These are phyloP conservation scores for Westerdykella aurantiaca DNA, from an alignment of 2,329 filamentous ascomycete species.

Conservation along the genomic window DNA sequence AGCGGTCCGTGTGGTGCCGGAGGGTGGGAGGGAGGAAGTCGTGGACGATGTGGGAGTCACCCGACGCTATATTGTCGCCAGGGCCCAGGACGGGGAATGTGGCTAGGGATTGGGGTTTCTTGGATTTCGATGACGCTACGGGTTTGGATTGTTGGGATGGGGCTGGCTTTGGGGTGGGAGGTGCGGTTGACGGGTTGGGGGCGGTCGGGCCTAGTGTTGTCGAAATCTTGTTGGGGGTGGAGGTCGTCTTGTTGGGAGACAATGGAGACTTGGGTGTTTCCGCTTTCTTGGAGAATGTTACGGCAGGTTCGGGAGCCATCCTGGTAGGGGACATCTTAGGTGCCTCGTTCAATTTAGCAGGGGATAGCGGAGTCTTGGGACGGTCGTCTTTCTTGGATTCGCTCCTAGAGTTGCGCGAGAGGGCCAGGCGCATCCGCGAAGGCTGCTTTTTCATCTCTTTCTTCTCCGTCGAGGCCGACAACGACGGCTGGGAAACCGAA, in stretches of 20 bases:
- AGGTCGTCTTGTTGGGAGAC: neutral
- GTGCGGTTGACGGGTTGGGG: neutral
- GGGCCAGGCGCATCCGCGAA: slow-evolving; percentile 22
- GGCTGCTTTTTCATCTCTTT: slow-evolving; percentile 18
- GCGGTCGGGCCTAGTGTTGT: neutral
- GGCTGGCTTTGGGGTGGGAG: neutral
- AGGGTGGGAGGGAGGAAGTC: slow-evolving; percentile 55
- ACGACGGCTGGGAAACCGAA: slow-evolving; percentile 20
- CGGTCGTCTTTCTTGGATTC: slow-evolving; percentile 15
- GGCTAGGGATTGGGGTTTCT: slow-evolving; percentile 37
- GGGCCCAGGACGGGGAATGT: slow-evolving; percentile 40
- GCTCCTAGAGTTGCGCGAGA: slow-evolving; percentile 21
- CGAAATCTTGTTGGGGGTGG: neutral
- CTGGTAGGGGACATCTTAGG: neutral
- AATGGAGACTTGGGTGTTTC: neutral
- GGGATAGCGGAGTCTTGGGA: slow-evolving; percentile 8
- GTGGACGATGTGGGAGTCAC: slow-evolving; percentile 70
- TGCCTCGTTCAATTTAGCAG: slow-evolving; percentile 4
- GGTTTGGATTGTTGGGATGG: neutral
- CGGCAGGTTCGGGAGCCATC: neutral
- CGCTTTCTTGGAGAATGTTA: neutral
- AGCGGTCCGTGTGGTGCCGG: slow-evolving; percentile 20
- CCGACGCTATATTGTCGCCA: slow-evolving; percentile 62
- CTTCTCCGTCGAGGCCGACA: slow-evolving; percentile 19
- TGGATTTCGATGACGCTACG: slow-evolving; percentile 9